These are phyloP conservation scores for Lobosporangium transversale DNA, from an alignment of 192 early-diverging fungal genomes.

Conservation along the genomic window DNA sequence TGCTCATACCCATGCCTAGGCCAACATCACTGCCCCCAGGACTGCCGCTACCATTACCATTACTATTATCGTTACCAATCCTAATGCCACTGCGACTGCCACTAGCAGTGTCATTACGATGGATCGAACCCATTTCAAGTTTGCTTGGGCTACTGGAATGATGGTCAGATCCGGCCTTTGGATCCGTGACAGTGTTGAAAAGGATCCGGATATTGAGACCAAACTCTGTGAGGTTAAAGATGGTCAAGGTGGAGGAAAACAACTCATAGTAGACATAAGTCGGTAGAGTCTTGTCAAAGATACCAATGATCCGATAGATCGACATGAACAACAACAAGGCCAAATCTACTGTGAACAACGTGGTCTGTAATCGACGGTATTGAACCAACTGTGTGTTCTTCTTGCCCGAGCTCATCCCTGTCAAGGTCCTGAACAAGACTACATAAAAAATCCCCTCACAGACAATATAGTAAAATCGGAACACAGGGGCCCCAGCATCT, in stretches of 20 bases:
- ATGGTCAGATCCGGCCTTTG: constrained; percentile 7
- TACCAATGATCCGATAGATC: constrained; percentile 41
- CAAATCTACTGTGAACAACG: constrained; percentile 46
- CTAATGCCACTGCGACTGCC: too few relatives aligned
- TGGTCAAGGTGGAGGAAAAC: constrained; percentile 47
- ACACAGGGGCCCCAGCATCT: constrained; percentile 44
- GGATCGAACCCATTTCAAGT: constrained; percentile 33
- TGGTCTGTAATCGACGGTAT: constrained; percentile 47
- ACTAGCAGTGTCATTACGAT: neutral
- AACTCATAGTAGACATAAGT: constrained; percentile 51
- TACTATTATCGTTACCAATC: too few relatives aligned
- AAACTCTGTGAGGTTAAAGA: constrained; percentile 52
- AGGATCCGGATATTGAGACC: constrained; percentile 48
- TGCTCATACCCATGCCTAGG: too few relatives aligned
- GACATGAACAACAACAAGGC: constrained; percentile 46
- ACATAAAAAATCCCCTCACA: constrained; percentile 50
- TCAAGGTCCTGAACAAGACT: constrained; percentile 43
- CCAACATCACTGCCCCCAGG: too few relatives aligned
- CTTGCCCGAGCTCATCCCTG: constrained; percentile 31
- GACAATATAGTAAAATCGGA: constrained; percentile 48
- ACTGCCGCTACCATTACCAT: too few relatives aligned
- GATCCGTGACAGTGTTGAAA: constrained; percentile 29
- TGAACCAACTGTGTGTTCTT: constrained; percentile 30
- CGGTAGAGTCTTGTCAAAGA: constrained; percentile 32
- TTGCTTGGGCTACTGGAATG: constrained; percentile 9